Base-by-base conservation (phyloP, 139 green algal species). In the Volvox reticuliferus region DNA sequence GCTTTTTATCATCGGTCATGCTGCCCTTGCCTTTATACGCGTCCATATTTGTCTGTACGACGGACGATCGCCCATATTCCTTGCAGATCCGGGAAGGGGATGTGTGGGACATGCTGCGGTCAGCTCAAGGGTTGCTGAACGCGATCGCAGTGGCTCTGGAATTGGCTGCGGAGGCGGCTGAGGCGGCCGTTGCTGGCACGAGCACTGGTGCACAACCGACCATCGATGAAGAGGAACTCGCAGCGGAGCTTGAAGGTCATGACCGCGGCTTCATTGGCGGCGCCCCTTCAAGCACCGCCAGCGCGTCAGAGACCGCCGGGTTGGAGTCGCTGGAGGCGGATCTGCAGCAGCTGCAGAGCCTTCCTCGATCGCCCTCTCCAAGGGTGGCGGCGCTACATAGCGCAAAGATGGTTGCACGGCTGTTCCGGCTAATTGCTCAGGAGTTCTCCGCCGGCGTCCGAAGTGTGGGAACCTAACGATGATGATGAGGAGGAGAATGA, bases 31-130 rank as follows among this genome's bases (percentile, higher is more conserved):
- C 44, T 55, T 55, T 14, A 55, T 55, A 55, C 9, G n/a, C 44
- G 5, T 55, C 44, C 9, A 9, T 55, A 55, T 55, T 55, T 55
- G 44, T 55, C 44, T 55, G 44, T 55, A 55, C 44, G 44, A 55
- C 44, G 44, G 44, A 9, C 9, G 9, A 55, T 55, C 65, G 24
- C 86, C 24, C 79, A 73, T 44, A 13, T 30, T 36, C n/a, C 32
- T 0, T 88, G 2, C 65, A 93, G 71, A 76, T 96, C 77, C 90
- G 81, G 3, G 93, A 95, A 73, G 92, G 93, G 30, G 89, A 93
- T 36, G 88, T 91, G n/a, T 95, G 93, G 93, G 78, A 94, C 71
- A 19, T 81, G 55, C 88, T 92, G 3, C 21, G 3, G 44, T 55
- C 73, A 28, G 89, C 89, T 24, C 22, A 69, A 9, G 91, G 86